A percentile compares a stretch with the other conserved stretches of the same genome.
Conservation (phyloP, 495 filamentous ascomycete species). For the Penicillium angulare region DNA sequence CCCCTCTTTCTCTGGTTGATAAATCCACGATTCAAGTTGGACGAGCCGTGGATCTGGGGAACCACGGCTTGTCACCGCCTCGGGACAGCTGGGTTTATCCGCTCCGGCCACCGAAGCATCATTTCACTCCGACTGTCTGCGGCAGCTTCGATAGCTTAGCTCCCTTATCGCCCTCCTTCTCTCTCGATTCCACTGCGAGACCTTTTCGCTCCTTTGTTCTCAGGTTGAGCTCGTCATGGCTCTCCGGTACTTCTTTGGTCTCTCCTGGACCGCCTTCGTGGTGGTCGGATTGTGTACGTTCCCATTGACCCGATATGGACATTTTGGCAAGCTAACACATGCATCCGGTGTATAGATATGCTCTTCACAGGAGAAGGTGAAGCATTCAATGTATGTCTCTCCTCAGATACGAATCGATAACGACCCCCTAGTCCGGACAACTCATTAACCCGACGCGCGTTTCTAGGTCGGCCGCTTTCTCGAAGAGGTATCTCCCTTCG, state of each 20-base stretch:
- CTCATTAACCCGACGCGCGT: constrained; percentile 23
- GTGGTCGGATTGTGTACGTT: constrained; percentile 85
- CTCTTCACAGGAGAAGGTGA: constrained; percentile 96
- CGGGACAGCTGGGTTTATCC: constrained; percentile 25
- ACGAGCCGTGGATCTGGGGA: constrained; percentile 26
- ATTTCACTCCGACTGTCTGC: constrained; percentile 17
- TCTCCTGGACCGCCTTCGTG: constrained; percentile 66
- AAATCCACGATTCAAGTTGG: constrained; percentile 13
- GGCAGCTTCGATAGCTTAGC: constrained; percentile 13
- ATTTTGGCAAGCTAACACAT: constrained; percentile 28
- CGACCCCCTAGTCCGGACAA: background rate
- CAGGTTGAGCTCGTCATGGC: constrained; percentile 45
- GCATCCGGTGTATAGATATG: constrained; percentile 69
- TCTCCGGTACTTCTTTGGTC: constrained; percentile 64
- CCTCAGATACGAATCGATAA: background rate
- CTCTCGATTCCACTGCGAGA: constrained; percentile 11
- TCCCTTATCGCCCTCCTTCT: constrained; percentile 15
- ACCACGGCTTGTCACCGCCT: constrained; percentile 20
- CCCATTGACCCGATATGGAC: constrained; percentile 10
- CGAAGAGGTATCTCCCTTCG: constrained; percentile 89
- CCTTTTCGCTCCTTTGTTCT: constrained; percentile 24
- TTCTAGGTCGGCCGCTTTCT: constrained; percentile 87
- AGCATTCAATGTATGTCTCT: constrained; percentile 79
- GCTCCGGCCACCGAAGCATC: constrained; percentile 27
- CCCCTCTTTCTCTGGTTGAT: constrained; percentile 1